phyloP scores from a whole-genome alignment of 805 yeast genomes.

The Yamadazyma insecticola region DNA sequence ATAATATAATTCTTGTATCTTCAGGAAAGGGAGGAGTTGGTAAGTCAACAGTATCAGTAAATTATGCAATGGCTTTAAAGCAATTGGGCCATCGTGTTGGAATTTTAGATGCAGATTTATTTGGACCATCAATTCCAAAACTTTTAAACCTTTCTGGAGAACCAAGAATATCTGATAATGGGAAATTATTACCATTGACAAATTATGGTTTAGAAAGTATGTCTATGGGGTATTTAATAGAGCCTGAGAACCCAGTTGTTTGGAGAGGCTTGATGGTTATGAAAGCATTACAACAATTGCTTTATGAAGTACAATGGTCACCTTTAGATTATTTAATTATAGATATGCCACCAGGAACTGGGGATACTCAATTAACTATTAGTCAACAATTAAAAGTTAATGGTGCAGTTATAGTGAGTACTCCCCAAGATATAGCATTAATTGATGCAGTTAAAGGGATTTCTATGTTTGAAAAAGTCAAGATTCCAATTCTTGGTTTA shows the following conservation, averaged over 20 bases:
- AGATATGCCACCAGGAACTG: slow-evolving; percentile 92
- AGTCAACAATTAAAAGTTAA: slow-evolving; percentile 71
- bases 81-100: slow-evolving; percentile 56
- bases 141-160: slow-evolving; percentile 66
- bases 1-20: slow-evolving; percentile 58
- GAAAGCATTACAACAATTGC: slow-evolving; percentile 80
- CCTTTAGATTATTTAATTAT: slow-evolving; percentile 62
- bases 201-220: slow-evolving; percentile 77
- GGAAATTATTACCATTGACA: slow-evolving; percentile 58
- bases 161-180: slow-evolving; percentile 50
- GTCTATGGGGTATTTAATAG: slow-evolving; percentile 84
- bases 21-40: slow-evolving; percentile 85
- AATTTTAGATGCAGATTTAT: slow-evolving; percentile 72
- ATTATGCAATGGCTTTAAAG: slow-evolving; percentile 61
- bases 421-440: slow-evolving; percentile 83
- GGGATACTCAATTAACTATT: slow-evolving; percentile 80
- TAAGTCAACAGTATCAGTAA: slow-evolving; percentile 69
- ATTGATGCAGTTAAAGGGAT: slow-evolving; percentile 79
- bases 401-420: slow-evolving; percentile 79
- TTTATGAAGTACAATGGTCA: slow-evolving; percentile 78
- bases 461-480: slow-evolving; percentile 68
- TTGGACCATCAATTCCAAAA: slow-evolving; percentile 81
- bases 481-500: slow-evolving; percentile 68
- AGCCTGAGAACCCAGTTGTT: slow-evolving; percentile 64
- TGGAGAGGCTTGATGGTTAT: slow-evolving; percentile 88